Percentiles rank a stretch among this genome's conserved stretches.
Conservation (phyloP, 768 basidiomycete genomes). For the Psilocybe tampanensis region DNA sequence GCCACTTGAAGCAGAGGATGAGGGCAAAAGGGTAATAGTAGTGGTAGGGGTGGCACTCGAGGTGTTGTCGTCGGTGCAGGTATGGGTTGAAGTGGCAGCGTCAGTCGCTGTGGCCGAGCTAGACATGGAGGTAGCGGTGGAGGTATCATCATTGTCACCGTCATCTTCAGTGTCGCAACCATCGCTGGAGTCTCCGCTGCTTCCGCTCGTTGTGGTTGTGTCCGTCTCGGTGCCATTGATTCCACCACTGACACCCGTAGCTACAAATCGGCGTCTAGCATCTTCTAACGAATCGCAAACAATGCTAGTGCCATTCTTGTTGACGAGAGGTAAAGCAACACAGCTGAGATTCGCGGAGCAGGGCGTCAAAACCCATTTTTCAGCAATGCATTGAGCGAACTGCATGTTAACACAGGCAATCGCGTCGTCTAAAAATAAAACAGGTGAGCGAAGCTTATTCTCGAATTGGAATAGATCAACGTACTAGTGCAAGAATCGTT, state of each 20-base stretch:
- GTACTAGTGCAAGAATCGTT: constrained; percentile 50
- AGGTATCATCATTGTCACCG: constrained; percentile 15
- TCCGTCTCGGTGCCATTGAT: constrained; percentile 30
- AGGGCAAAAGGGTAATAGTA: background rate
- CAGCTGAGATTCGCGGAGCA: constrained; percentile 43
- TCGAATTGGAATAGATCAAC: constrained; percentile 13
- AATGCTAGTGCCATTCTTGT: constrained; percentile 45
- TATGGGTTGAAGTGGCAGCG: constrained; percentile 4
- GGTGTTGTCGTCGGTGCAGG: constrained; percentile 10
- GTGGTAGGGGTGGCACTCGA: constrained; percentile 13
- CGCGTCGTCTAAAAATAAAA: constrained; percentile 28
- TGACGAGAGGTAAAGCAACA: constrained; percentile 51
- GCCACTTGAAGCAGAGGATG: background rate
- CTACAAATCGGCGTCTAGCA: constrained; percentile 40
- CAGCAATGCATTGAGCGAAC: constrained; percentile 47
- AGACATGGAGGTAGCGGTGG: constrained; percentile 8
- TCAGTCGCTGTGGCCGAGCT: constrained; percentile 11
- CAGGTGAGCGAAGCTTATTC: background rate
- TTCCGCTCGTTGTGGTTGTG: background rate
- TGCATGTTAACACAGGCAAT: constrained; percentile 40
- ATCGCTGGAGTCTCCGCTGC: constrained; percentile 5
- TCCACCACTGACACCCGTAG: constrained; percentile 47
- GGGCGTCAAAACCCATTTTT: constrained; percentile 38
- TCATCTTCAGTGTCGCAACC: constrained; percentile 14
- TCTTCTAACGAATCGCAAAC: constrained; percentile 44